Evolutionary conservation across 1,284 basidiomycete genomes (phyloP).

Genomic region (Polyporus tsugae): DNA sequence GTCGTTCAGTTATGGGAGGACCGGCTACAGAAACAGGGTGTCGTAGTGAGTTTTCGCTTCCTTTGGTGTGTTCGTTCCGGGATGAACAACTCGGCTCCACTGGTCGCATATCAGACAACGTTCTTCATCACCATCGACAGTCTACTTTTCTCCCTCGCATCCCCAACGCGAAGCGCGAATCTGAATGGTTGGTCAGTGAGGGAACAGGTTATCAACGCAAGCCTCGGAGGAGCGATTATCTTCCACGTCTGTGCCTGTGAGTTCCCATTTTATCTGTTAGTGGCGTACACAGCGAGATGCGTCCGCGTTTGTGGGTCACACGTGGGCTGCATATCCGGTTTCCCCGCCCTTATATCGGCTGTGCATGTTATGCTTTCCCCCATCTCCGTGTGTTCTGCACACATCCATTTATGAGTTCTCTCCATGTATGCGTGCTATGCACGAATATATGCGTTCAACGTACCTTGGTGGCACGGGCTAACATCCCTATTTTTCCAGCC

Average conservation of each 20-base stretch:
- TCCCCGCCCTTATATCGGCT: background rate
- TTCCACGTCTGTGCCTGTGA: conserved; percentile 47
- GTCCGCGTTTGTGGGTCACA: background rate
- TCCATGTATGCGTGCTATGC: background rate
- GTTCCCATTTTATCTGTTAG: conserved; percentile 14
- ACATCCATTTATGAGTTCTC: background rate
- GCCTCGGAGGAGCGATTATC: conserved; percentile 46
- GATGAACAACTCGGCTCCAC: background rate
- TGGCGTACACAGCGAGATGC: background rate
- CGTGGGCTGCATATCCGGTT: background rate
- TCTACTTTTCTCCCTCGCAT: conserved; percentile 42
- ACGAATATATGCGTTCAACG: background rate
- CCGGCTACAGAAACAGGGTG: conserved; percentile 41
- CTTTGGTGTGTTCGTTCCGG: background rate
- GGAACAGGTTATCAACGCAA: conserved; percentile 40
- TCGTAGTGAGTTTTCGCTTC: conserved; percentile 36
- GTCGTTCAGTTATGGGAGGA: conserved; percentile 44
- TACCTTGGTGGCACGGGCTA: background rate
- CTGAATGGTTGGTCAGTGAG: conserved; percentile 28
- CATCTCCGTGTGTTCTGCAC: too few relatives aligned
- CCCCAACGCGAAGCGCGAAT: conserved; percentile 29
- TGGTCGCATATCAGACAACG: conserved; percentile 40
- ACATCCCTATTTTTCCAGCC: conserved; percentile 30
- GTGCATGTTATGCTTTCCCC: background rate
- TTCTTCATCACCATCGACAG: conserved; percentile 50